These are phyloP conservation scores for Tetratostichococcus sp. DNA, from an alignment of 139 green algal species.

Conservation along the genomic window DNA sequence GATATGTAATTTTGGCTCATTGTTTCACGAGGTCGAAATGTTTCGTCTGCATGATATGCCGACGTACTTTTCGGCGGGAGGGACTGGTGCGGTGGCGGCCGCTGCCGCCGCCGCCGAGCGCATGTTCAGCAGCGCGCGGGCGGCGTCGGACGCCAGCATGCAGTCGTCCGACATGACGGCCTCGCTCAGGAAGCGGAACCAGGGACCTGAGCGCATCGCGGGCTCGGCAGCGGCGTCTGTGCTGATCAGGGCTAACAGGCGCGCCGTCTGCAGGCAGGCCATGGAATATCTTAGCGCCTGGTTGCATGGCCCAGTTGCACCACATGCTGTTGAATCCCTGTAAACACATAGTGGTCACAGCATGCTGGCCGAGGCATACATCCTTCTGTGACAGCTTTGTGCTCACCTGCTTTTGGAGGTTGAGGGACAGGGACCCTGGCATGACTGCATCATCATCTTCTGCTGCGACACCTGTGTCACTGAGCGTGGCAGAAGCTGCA, in stretches of 20 bases:
- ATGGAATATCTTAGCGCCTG: too few species aligned
- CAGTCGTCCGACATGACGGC: constrained; percentile 45
- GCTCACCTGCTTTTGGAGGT: constrained; percentile 10
- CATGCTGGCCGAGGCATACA: too few species aligned
- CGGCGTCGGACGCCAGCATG: constrained; percentile 57
- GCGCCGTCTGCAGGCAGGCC: constrained; percentile 39
- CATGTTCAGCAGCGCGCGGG: constrained; percentile 59
- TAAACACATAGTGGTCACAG: too few species aligned
- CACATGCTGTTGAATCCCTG: too few species aligned
- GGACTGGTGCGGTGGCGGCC: too few species aligned
- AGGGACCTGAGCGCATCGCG: constrained; percentile 12
- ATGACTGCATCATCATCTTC: background rate
- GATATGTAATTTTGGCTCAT: too few species aligned
- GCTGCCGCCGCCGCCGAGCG: constrained; percentile 14
- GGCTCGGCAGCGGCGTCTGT: constrained; percentile 21
- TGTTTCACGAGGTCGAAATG: too few species aligned
- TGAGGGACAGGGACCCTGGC: constrained; percentile 2
- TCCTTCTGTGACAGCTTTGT: too few species aligned
- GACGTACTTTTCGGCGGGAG: background rate
- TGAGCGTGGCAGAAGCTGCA: too few species aligned
- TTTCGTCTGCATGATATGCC: too few species aligned
- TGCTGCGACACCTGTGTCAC: background rate
- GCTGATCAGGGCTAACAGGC: constrained; percentile 62
- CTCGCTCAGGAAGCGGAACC: constrained; percentile 48
- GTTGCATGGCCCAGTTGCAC: too few species aligned